Conservation (phyloP, 768 basidiomycete species). For the Flagelloscypha sp. region DNA sequence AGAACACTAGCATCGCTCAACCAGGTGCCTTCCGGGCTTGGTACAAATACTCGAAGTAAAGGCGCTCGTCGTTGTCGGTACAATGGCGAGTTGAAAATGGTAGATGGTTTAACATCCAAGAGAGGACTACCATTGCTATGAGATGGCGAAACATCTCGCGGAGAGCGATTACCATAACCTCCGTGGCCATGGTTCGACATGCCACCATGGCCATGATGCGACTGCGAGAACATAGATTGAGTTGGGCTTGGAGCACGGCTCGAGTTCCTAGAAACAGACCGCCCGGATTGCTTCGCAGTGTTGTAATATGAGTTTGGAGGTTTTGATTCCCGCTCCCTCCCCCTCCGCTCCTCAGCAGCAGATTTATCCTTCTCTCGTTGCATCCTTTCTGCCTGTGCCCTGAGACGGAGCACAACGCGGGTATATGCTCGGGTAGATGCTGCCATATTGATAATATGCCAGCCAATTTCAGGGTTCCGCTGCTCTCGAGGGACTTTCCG, state of each 20-base stretch:
- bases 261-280: conserved; percentile 31
- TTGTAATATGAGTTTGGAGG: conserved; percentile 10
- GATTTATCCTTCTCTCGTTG: conserved; percentile 19
- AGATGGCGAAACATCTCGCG: conserved; percentile 4
- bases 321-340: conserved; percentile 6
- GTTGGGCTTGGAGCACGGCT: conserved; percentile 67
- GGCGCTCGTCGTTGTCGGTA: conserved; percentile 67
- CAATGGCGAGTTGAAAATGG: conserved; percentile 61
- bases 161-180: conserved; percentile 4
- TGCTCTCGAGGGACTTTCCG: conserved; percentile 31
- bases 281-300: conserved; percentile 11
- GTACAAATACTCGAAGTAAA: conserved; percentile 73
- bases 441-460: conserved; percentile 43
- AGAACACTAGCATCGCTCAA: conserved; percentile 72
- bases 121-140: too few species aligned
- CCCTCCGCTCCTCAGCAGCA: conserved; percentile 6
- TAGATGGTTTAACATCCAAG: too few species aligned
- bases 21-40: conserved; percentile 83
- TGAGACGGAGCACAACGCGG: conserved; percentile 68
- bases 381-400: conserved; percentile 70
- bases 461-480: conserved; percentile 30
- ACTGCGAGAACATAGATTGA: conserved; percentile 40
- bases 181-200: conserved; percentile 1
- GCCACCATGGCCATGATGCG: conserved; percentile 24
- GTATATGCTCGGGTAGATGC: conserved; percentile 69